Conservation (phyloP, 2,329 filamentous ascomycete species). For the Thelonectria olida region DNA sequence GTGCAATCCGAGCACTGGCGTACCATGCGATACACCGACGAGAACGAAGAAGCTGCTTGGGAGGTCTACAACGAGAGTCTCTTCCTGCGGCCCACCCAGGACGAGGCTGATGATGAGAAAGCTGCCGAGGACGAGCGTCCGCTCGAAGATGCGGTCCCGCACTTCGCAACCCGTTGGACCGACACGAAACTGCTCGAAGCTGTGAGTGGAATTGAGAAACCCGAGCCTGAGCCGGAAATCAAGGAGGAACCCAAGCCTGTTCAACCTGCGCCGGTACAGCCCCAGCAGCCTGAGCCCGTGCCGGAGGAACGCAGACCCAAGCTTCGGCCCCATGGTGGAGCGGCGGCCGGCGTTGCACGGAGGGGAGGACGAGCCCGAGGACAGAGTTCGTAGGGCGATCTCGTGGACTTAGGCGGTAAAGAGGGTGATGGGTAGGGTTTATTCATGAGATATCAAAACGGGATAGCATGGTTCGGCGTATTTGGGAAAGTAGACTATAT, state of each 20-base stretch:
- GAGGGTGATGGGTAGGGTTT: not conserved
- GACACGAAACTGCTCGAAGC: conserved; percentile 56
- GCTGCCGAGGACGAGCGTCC: conserved; percentile 23
- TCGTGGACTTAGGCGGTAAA: not conserved
- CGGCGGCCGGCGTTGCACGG: conserved; percentile 34
- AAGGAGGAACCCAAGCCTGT: conserved; percentile 42
- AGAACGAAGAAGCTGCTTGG: conserved; percentile 81
- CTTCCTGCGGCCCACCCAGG: conserved; percentile 47
- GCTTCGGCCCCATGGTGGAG: conserved; percentile 38
- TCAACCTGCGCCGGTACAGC: conserved; percentile 28
- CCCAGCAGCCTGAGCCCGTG: conserved; percentile 22
- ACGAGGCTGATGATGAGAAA: conserved; percentile 29
- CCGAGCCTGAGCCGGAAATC: conserved; percentile 37
- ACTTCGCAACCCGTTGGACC: conserved; percentile 53
- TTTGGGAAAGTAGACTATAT: conserved; percentile 8
- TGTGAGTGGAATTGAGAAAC: conserved; percentile 54
- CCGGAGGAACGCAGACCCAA: conserved; percentile 42
- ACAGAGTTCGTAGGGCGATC: conserved; percentile 25
- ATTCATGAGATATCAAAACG: conserved; percentile 7
- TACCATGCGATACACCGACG: conserved; percentile 81
- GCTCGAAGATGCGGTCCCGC: conserved; percentile 50
- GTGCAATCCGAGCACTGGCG: conserved; percentile 89
- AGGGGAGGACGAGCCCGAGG: conserved; percentile 42
- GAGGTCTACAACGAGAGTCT: conserved; percentile 78
- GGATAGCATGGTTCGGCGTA: conserved; percentile 38